Base-by-base conservation (phyloP, 345 rosid species). In the Barbarea vulgaris region DNA sequence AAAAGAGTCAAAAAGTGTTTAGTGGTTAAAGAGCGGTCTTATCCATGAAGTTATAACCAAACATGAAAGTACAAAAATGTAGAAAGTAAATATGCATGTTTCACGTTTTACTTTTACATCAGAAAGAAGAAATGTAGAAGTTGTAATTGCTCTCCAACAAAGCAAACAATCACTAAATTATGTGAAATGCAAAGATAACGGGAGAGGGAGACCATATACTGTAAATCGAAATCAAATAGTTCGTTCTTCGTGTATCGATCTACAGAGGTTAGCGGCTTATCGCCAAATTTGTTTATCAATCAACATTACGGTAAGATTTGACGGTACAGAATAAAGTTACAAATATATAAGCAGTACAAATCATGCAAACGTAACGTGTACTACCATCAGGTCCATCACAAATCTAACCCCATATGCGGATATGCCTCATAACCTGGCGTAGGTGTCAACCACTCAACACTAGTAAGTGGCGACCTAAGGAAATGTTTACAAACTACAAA, bases 401-500 rank as follows among this genome's bases (percentile, higher is more conserved):
- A 24, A 46, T 24, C 3, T 25, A 48, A 25, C 75, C 58, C 67
- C n/a, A n/a, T n/a, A n/a, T n/a, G n/a, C n/a, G n/a, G n/a, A 58
- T 44, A 31, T 41, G 67, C 59, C 51, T 47, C 6, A n/a, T 31
- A 31, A 30, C n/a, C 31, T 7, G 39, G 15, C 28, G 14, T 50
- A 36, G 36, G 75, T 64, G 60, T 24, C 46, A 48, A 47, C 19
- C 44, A 65, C 55, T 22, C 27, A 64, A 10, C 28, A 47, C 9
- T 30, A 36, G 67, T 31, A 7, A 58, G 67, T 44, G 34, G 67
- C 25, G 24, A 59, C 67, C 50, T 33, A 34, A 60, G 33, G n/a
- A 24, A 17, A 50, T 34, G 67, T 71, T 39, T 71, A 60, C 37
- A 71, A 34, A 37, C 51, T 72, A 61, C 30, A 72, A 61, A 37